A percentile compares a stretch with the other conserved stretches of the same genome.
phyloP scores from a whole-genome alignment of 192 early-diverging fungal species.

The Backusella tarrabulga region DNA sequence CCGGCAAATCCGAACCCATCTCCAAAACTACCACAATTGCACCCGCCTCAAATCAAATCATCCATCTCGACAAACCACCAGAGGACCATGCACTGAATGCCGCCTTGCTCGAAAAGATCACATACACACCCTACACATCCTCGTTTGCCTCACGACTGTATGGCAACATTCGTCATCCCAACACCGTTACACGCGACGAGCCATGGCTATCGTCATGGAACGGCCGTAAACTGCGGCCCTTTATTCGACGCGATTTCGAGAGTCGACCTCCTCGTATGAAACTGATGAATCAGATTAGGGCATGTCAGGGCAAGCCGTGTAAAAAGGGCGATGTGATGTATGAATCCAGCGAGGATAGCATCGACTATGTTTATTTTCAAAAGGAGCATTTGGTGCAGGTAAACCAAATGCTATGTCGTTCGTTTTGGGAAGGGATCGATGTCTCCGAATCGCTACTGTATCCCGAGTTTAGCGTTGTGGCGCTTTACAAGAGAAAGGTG shows the following conservation, averaged over 20 bases:
- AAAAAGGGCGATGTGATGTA: not conserved
- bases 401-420: conserved; percentile 68
- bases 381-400: conserved; percentile 65
- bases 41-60: conserved; percentile 21
- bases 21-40: conserved; percentile 2
- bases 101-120: conserved; percentile 33
- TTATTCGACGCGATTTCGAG: conserved; percentile 74
- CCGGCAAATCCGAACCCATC: not conserved
- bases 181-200: conserved; percentile 55
- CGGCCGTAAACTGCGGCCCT: conserved; percentile 74
- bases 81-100: not conserved
- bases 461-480: conserved; percentile 85
- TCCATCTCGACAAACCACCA: conserved; percentile 29
- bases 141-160: conserved; percentile 77
- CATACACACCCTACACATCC: conserved; percentile 59
- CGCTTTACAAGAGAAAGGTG: conserved; percentile 74
- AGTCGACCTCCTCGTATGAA: conserved; percentile 45
- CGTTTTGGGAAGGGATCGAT: conserved; percentile 92
- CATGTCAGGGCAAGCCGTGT: not conserved
- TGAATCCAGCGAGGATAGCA: conserved; percentile 34
- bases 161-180: conserved; percentile 54
- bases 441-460: conserved; percentile 79
- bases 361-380: conserved; percentile 83
- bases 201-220: conserved; percentile 67
- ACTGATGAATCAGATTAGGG: conserved; percentile 44